Evolutionary conservation across 163 green algal species (phyloP), one percentile per base, ranked within the genome.

Genomic region (Chloromonas sp.): DNA sequence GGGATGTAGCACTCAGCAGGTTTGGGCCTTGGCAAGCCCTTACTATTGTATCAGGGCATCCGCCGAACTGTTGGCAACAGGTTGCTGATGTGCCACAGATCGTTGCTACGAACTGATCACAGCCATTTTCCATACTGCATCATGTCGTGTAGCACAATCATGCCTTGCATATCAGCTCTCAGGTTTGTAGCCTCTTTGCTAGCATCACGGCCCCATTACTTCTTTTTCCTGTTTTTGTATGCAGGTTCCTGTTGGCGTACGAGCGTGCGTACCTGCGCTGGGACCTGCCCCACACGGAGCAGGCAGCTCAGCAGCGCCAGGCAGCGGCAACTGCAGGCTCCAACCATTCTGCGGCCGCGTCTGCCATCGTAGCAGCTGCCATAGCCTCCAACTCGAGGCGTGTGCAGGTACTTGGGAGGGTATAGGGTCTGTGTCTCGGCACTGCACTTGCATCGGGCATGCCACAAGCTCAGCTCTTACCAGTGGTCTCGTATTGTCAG

Each of bases 251-350:
- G 36, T n/a, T 86, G 61, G 5, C 74, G 0, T 88, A 85, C 61
- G 85, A 88, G 81, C 58, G 76, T 58, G 82, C 85, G 1, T 83
- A 89, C 61, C 74, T 58, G 15, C 57, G 15, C 66, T 71, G 57
- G n/a, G 87, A 90, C 85, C 70, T 90, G 57, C 71, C 82, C 11
- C 14, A 80, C 58, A 36, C 36, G 36, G 36, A 36, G 36, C 36
- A 36, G 36, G 36, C 36, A 36, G 36, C 70, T 61, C 11, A 82
- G 79, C 79, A 82, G 58, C 5, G 76, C 5, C 36, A 81, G 76
- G 76, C 36, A n/a, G 15, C 76, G 5, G 13, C 76, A 11, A 60
- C 76, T 14, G 15, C 76, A 81, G 15, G 15, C 76, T 11, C 76
- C 5, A 5, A 59, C 13, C 76, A 11, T n/a, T 59, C 76, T 11